Evolutionary conservation across 768 basidiomycete genomes (phyloP), one percentile per base, ranked within the genome.

Genomic region (Cystobasidiopsis lactophilus): DNA sequence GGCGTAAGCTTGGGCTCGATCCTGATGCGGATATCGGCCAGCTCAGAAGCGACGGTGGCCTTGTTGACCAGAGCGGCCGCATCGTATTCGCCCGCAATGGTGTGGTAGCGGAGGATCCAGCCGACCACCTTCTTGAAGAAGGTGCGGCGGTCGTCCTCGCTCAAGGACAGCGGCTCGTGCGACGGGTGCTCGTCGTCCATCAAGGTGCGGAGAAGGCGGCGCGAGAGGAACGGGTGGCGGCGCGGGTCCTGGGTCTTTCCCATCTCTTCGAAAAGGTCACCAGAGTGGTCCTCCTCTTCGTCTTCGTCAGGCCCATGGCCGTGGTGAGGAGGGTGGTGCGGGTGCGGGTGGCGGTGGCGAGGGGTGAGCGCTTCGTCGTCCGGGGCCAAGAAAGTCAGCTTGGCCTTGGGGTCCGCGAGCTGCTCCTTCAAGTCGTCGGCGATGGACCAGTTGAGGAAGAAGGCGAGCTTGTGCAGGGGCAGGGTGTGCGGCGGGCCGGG

Each of bases 111-210:
- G 13, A 56, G 51, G 40, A 56, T 47, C 18, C 23, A 47, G 41
- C 29, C 45, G 45, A 66, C 57, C 58, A 69, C 65, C 58, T 66
- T 64, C 30, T 59, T 53, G 63, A 69, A 66, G 55, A 66, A 60
- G 56, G 65, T 27, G 26, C 45, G 52, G 19, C 45, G 45, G 16
- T 47, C 45, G 7, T 13, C 4, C n/a, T 47, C 45, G 10, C n/a
- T 47, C 29, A 47, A 24, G 14, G 14, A 26, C 27, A 21, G 16
- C 7, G 33, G 33, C 9, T 7, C 38, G 19, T 13, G 13, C 38
- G 19, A 39, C 13, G 38, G 9, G 19, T 43, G 9, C 9, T 43
- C 9, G 41, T 27, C 9, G 9, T 43, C 41, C 26, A 9, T 7
- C 41, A 43, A 19, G 41, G 14, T 35, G 33, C 33, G 33, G 9